These are phyloP conservation scores for Arthroderma sp. DNA, from an alignment of 2,329 filamentous ascomycete species.

Conservation along the genomic window DNA sequence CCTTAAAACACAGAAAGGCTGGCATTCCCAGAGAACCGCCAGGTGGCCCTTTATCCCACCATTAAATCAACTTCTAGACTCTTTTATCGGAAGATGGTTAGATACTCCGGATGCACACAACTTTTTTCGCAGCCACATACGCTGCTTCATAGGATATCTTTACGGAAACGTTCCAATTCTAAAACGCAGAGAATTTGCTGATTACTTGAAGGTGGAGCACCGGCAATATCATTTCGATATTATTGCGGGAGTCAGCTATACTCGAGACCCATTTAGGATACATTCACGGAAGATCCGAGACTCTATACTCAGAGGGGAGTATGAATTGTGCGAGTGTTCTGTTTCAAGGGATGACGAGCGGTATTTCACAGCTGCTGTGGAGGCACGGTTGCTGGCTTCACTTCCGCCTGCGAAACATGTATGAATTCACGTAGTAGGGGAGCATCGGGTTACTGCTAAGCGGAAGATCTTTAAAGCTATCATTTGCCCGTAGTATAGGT, in stretches of 20 bases:
- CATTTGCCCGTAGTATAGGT: too few relatives aligned
- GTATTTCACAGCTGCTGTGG: conserved; percentile 11
- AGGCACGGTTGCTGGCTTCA: conserved; percentile 11
- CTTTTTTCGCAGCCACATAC: conserved; percentile 9
- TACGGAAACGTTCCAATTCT: conserved; percentile 14
- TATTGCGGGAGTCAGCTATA: conserved; percentile 16
- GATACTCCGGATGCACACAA: conserved; percentile 12
- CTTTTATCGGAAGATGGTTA: conserved; percentile 16
- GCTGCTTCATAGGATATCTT: conserved; percentile 13
- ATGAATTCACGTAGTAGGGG: too few relatives aligned
- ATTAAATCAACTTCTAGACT: conserved; percentile 15
- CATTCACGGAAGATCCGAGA: conserved; percentile 14
- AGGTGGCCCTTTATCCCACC: conserved; percentile 13
- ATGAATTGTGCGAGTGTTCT: conserved; percentile 12
- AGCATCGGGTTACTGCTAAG: too few relatives aligned
- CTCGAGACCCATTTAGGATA: conserved; percentile 18
- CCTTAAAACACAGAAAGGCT: conserved; percentile 10
- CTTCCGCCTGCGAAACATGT: conserved; percentile 11
- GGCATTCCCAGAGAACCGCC: conserved; percentile 5
- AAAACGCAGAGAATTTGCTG: conserved; percentile 14
- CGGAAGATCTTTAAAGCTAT: too few relatives aligned
- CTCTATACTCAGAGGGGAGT: conserved; percentile 13
- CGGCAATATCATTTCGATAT: conserved; percentile 16
- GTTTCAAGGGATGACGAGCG: conserved; percentile 13
- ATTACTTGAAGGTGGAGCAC: conserved; percentile 15